Evolutionary conservation across 2,329 filamentous ascomycete species (phyloP), one percentile per base, ranked within the genome.

Genomic region (Xylariomycetidae sp.): DNA sequence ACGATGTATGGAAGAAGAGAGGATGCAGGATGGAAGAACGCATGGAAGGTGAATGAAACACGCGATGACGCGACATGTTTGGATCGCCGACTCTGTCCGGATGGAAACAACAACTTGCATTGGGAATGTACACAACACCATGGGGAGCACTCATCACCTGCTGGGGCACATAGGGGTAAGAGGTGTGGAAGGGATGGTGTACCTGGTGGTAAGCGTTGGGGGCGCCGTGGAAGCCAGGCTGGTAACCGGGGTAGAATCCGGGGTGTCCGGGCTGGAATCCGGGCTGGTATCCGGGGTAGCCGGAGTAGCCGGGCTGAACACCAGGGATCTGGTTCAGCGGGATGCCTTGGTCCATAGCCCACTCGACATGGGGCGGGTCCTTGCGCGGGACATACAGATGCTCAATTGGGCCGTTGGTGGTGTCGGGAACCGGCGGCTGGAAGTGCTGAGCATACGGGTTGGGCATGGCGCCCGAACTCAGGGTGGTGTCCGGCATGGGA

Each of bases 361-460:
- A n/a, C n/a, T n/a, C n/a, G n/a, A n/a, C 46, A 16, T 17, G 35
- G 3, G 34, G 34, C 9, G 6, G 25, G 46, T 76, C 73, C 44
- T 61, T 63, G 26, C 71, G 72, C 41, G 76, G 74, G 32, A 71
- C 57, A 44, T 76, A 79, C 14, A 65, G 64, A 42, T 79, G 73
- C 18, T 64, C 49, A 37, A 72, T 70, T 2, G 72, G 67, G 4
- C 75, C 76, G 49, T 67, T 64, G 26, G 68, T 70, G 12, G 73
- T 76, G 44, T 76, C 71, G 4, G 73, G 72, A 12, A 75, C 71
- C 18, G 70, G 74, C 1, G 75, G 76, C 48, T 78, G 70, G 47
- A 72, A 78, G 51, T 73, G 67, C 31, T 70, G 51, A 34, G 68
- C 68, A 29, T 49, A 31, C 1, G 42, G 49, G 19, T 58, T 53